Base-by-base conservation (phyloP, 768 basidiomycete genomes). In the Multifurca ochricompacta region DNA sequence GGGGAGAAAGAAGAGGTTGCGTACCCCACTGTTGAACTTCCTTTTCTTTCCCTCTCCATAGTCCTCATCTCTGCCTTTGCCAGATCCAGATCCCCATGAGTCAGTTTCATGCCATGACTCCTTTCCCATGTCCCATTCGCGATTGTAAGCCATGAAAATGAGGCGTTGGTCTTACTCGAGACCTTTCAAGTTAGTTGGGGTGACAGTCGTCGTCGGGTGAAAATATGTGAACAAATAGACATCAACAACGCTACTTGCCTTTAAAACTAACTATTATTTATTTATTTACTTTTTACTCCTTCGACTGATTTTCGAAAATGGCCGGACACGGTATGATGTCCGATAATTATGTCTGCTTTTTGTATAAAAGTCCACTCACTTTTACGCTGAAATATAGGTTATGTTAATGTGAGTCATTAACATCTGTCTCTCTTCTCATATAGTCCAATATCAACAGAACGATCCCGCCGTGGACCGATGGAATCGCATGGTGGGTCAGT, bases 91-190 rank as follows among this genome's bases (percentile, higher is more conserved):
- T 34, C 69, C 60, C 51, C 71, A 79, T 44, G 72, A 64, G 2
- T 23, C 44, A 34, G 25, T 39, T 42, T 83, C 78, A 54, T 69
- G 63, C 80, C 80, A 82, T 49, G 59, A 35, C 42, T 81, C 78
- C 69, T 89, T 90, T 48, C 87, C 88, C 68, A 77, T 78, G 72
- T 90, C 87, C 89, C 90, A 91, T 74, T 91, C 87, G 60, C 90
- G 82, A 70, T 85, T 85, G 70, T 49, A 35, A 60, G 61, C 44
- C 56, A 40, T 59, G 49, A 54, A 34, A 35, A 37, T 31, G 37
- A 34, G 48, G 43, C 36, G 31, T 32, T 36, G 25, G n/a, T n/a
- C n/a, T n/a, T n/a, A n/a, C n/a, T n/a, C n/a, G n/a, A n/a, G n/a
- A n/a, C n/a, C n/a, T n/a, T n/a, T n/a, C n/a, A n/a, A n/a, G n/a